These are phyloP conservation scores for Holtermanniella nyarrowii DNA, from an alignment of 768 basidiomycete genomes.

Conservation along the genomic window DNA sequence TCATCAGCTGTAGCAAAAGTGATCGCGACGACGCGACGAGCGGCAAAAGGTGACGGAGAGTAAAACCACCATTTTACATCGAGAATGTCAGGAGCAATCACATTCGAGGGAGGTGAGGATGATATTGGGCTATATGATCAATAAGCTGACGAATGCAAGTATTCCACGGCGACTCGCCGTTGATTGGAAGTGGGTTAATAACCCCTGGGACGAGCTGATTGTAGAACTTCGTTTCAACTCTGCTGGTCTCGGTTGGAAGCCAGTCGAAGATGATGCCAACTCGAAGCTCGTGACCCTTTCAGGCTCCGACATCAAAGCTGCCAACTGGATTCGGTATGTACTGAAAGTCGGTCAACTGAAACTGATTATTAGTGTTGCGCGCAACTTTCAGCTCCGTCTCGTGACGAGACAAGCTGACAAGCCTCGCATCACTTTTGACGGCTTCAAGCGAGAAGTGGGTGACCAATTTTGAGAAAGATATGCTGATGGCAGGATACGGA, in stretches of 20 bases:
- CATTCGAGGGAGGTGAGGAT: background rate
- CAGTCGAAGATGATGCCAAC: conserved; percentile 52
- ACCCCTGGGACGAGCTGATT: background rate
- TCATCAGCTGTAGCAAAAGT: no score
- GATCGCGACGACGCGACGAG: background rate
- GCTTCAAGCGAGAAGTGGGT: conserved; percentile 74
- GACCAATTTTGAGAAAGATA: background rate
- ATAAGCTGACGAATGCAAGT: conserved; percentile 36
- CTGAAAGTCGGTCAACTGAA: background rate
- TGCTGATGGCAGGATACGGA: conserved; percentile 64
- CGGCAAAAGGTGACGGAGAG: no score
- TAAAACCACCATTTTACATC: no score
- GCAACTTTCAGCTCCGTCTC: conserved; percentile 79
- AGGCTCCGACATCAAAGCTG: conserved; percentile 20
- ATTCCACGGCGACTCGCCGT: conserved; percentile 60
- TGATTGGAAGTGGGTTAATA: conserved; percentile 59
- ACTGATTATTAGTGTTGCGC: conserved; percentile 52
- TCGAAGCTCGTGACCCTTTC: conserved; percentile 42
- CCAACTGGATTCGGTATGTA: conserved; percentile 32
- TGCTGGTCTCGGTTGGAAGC: conserved; percentile 89
- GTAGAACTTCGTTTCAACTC: conserved; percentile 62
- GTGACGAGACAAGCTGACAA: conserved; percentile 56
- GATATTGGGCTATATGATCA: background rate
- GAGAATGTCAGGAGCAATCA: background rate
- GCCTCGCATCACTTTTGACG: conserved; percentile 78